These are phyloP conservation scores for Sphagnum contortum DNA, from an alignment of 225 moss, liverwort and hornwort species.

Conservation along the genomic window DNA sequence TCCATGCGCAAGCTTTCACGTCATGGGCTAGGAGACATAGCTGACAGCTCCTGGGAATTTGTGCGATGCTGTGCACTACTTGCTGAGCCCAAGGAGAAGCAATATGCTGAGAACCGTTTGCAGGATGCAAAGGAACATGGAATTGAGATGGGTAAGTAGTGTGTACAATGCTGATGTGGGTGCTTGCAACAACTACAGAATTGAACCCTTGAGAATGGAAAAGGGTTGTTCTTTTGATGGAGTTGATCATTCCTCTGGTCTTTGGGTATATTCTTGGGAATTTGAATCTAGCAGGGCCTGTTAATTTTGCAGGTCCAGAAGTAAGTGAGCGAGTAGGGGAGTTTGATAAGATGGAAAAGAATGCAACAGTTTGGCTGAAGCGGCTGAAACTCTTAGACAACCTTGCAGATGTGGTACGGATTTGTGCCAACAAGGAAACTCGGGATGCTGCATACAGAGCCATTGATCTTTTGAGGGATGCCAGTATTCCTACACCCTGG, in stretches of 20 bases:
- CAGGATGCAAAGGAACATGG: constrained; percentile 42
- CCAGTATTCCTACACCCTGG: constrained; percentile 59
- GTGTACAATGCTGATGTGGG: background rate
- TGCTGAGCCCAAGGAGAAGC: constrained; percentile 60
- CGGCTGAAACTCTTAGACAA: constrained; percentile 70
- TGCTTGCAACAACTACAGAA: background rate
- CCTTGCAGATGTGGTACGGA: constrained; percentile 59
- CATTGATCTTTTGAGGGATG: constrained; percentile 65
- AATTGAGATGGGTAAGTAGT: constrained; percentile 56
- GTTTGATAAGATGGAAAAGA: constrained; percentile 72
- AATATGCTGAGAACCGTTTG: constrained; percentile 63
- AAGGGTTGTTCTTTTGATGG: no score
- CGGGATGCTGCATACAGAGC: constrained; percentile 68
- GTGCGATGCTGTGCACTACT: constrained; percentile 55
- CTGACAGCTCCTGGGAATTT: constrained; percentile 75
- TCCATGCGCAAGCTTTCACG: constrained; percentile 59
- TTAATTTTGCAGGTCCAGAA: constrained; percentile 35
- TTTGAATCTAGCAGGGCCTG: no score
- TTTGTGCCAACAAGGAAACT: constrained; percentile 58
- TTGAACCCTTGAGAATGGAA: no score
- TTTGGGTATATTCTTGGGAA: no score
- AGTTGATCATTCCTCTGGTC: no score
- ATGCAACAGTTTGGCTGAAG: constrained; percentile 68
- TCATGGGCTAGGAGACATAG: constrained; percentile 74
- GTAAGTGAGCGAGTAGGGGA: constrained; percentile 61